Percentiles rank a stretch among this genome's conserved stretches.
Conservation (phyloP, 495 filamentous ascomycete species). For the Penicillium lividum region DNA sequence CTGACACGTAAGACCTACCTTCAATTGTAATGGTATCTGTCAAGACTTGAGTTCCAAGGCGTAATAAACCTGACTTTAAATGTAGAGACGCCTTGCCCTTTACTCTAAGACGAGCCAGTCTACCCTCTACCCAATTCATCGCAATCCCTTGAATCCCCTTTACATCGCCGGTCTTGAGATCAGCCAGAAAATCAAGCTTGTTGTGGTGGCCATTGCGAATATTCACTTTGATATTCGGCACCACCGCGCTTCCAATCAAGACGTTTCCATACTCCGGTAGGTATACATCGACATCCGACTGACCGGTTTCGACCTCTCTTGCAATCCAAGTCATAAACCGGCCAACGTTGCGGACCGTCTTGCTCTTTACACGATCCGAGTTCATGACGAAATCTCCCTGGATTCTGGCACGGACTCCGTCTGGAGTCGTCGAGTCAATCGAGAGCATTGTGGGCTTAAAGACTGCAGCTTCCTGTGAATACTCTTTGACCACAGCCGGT, state of each 20-base stretch:
- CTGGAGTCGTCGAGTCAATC: conserved; percentile 75
- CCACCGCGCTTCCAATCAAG: conserved; percentile 70
- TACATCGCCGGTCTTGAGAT: conserved; percentile 73
- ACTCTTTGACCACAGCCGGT: conserved; percentile 77
- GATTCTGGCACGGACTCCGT: conserved; percentile 75
- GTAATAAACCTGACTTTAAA: conserved; percentile 75
- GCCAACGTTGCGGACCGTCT: conserved; percentile 71
- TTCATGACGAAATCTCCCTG: conserved; percentile 80
- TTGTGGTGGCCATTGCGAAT: conserved; percentile 77
- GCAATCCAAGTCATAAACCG: conserved; percentile 81
- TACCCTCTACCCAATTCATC: conserved; percentile 83
- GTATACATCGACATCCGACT: conserved; percentile 72
- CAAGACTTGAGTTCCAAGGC: conserved; percentile 71
- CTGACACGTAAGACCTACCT: conserved; percentile 60
- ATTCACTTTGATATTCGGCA: conserved; percentile 72
- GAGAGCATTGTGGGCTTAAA: conserved; percentile 80
- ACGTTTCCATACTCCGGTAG: conserved; percentile 81
- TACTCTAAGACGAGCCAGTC: conserved; percentile 64
- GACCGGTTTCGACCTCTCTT: conserved; percentile 64
- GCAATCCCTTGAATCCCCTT: conserved; percentile 77
- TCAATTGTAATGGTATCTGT: conserved; percentile 71
- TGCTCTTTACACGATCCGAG: conserved; percentile 67
- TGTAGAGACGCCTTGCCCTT: conserved; percentile 67
- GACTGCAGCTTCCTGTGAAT: conserved; percentile 77
- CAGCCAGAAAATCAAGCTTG: conserved; percentile 72